These are phyloP conservation scores for Colletotrichum caudatum DNA, from an alignment of 2,329 filamentous ascomycete species.

Conservation along the genomic window DNA sequence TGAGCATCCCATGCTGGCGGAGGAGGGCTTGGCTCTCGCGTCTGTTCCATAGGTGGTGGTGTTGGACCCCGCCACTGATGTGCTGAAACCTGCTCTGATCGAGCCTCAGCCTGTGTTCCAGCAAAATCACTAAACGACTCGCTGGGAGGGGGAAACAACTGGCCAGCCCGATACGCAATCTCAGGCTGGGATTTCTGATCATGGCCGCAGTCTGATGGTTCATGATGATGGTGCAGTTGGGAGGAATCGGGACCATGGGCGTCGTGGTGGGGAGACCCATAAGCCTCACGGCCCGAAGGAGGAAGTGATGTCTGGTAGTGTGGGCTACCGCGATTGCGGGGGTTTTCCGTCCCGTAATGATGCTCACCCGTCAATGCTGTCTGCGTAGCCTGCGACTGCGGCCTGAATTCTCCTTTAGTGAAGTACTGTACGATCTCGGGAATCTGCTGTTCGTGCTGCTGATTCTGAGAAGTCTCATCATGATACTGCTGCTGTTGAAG, in stretches of 20 bases:
- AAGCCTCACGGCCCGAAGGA: slow-evolving; percentile 29
- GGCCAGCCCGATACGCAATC: slow-evolving; percentile 42
- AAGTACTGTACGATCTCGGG: slow-evolving; percentile 63
- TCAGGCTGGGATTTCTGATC: slow-evolving; percentile 44
- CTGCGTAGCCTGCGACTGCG: slow-evolving; percentile 45
- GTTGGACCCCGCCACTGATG: slow-evolving; percentile 28
- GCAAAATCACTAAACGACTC: slow-evolving; percentile 54
- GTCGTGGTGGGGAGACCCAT: slow-evolving; percentile 41
- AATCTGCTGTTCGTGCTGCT: slow-evolving; percentile 28
- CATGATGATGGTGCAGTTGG: slow-evolving; percentile 31
- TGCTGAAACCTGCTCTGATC: slow-evolving; percentile 53
- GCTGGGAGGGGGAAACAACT: slow-evolving; percentile 46
- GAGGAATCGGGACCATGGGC: slow-evolving; percentile 35
- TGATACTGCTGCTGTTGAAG: slow-evolving; percentile 15
- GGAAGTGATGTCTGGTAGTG: slow-evolving; percentile 46
- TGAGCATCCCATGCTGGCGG: slow-evolving; percentile 65
- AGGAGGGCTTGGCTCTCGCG: slow-evolving; percentile 52
- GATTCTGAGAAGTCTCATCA: not conserved
- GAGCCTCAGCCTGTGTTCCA: slow-evolving; percentile 63
- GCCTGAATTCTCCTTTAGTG: slow-evolving; percentile 66
- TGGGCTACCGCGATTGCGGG: slow-evolving; percentile 44
- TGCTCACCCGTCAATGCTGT: slow-evolving; percentile 50
- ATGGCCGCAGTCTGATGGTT: slow-evolving; percentile 32
- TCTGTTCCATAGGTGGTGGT: slow-evolving; percentile 51
- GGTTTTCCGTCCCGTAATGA: slow-evolving; percentile 45